Evolutionary conservation across 805 yeast genomes (phyloP), one percentile per base, ranked within the genome.

Genomic region (Cephaloascus albidus): DNA sequence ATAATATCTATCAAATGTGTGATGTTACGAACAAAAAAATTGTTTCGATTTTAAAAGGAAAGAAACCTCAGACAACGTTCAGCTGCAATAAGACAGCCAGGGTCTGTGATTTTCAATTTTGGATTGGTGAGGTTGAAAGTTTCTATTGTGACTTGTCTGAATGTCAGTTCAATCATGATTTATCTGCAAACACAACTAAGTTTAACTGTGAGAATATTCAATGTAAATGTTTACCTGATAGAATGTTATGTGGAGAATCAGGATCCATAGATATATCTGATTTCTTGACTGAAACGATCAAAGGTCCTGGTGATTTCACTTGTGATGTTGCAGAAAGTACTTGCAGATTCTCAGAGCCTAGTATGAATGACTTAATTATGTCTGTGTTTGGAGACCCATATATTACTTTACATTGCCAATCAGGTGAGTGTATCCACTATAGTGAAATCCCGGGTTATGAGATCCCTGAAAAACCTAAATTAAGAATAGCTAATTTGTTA

Each of bases 221-320:
- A n/a, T 93, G 98, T 59, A 73, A 83, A 48, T 93, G 98, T 65
- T 68, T 90, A 27, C 96, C 97, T 2, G 97, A 77, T 18, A 74
- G 87, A 49, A 87, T 86, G 88, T 68, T 93, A 4, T 93, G 98
- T 66, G 98, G 98, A 30, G 84, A 87, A 51, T 73, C 77, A 6
- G 97, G 97, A 1, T 87, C 96, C 2, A 88, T 93, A 48, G 97
- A 93, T 59, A 85, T 93, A 23, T 81, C 95, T 1, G 97, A 90
- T 40, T 93, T 94, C 58, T 68, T 93, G 43, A 78, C 88, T 2
- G 93, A 89, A 54, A 85, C 95, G 4, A 88, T 93, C 44, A 66
- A 65, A 31, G 98, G 98, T 2, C 98, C 98, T 0, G 98, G 96
- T 26, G 89, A 84, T 45, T 88, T 93, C 52, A 63, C 77, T 3